These are phyloP conservation scores for Saksenaea oblongispora DNA, from an alignment of 371 early-diverging fungal species.

Conservation along the genomic window DNA sequence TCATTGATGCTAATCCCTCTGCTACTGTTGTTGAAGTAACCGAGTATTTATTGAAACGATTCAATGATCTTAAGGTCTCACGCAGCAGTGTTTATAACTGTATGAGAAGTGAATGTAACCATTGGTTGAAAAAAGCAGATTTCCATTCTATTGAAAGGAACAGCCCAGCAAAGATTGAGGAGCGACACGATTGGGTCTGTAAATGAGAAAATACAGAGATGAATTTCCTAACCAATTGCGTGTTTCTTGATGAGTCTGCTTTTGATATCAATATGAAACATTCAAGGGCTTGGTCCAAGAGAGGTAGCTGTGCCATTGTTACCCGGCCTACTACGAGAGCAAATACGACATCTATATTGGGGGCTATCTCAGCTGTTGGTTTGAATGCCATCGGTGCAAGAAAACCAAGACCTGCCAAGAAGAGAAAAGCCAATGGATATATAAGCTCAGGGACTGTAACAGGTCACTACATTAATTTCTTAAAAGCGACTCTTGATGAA, in stretches of 20 bases:
- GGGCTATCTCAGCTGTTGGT: conserved; percentile 15
- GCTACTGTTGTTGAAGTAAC: neutral
- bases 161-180: no score
- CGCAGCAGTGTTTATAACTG: neutral
- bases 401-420: conserved; percentile 6
- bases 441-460: no score
- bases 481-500: no score
- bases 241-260: conserved; percentile 16
- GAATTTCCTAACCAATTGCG: conserved; percentile 6
- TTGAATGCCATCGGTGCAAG: conserved; percentile 11
- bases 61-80: neutral
- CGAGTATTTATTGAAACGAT: neutral
- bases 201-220: neutral
- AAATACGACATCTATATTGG: conserved; percentile 13
- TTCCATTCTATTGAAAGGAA: no score
- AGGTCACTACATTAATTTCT: no score
- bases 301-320: conserved; percentile 14
- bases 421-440: no score
- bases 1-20: no score
- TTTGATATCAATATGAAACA: conserved; percentile 19
- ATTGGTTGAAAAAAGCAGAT: no score
- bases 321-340: conserved; percentile 13
- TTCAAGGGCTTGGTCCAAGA: conserved; percentile 13
- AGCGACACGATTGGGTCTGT: neutral
- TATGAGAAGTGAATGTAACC: no score